Percentiles rank a stretch among this genome's conserved stretches.
Conservation (phyloP, 2,329 filamentous ascomycete species). For the Aphanocladium album region DNA sequence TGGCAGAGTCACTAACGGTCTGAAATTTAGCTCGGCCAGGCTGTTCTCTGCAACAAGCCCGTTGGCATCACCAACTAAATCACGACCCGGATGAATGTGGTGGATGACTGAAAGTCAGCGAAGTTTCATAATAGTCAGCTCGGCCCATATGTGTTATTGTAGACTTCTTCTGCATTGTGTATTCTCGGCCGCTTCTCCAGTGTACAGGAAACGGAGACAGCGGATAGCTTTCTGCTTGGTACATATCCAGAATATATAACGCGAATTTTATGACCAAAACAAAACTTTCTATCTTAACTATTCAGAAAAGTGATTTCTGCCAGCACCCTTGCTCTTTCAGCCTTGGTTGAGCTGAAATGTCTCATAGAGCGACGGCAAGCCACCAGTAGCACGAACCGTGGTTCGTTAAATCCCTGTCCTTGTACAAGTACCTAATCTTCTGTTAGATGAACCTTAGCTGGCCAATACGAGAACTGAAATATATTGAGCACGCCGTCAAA, state of each 20-base stretch:
- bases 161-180: neutral
- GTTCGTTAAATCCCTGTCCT: neutral
- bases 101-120: neutral
- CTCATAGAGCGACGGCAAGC: neutral
- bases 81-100: neutral
- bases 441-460: no score
- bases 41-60: neutral
- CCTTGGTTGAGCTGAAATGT: neutral
- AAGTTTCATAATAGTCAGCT: neutral
- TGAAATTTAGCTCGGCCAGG: neutral
- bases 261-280: neutral
- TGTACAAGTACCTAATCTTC: no score
- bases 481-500: no score
- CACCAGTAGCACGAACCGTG: neutral
- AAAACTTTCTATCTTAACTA: no score
- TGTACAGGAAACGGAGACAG: neutral
- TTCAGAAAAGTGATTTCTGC: no score
- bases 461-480: no score
- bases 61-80: neutral
- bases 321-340: no score
- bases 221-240: conserved; percentile 13
- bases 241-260: neutral
- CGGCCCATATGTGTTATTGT: neutral
- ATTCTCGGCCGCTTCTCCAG: neutral
- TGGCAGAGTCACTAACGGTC: no score